These are phyloP conservation scores for Tillandsia fasciculata DNA, from an alignment of 176 grass and related monocot species.

Conservation along the genomic window DNA sequence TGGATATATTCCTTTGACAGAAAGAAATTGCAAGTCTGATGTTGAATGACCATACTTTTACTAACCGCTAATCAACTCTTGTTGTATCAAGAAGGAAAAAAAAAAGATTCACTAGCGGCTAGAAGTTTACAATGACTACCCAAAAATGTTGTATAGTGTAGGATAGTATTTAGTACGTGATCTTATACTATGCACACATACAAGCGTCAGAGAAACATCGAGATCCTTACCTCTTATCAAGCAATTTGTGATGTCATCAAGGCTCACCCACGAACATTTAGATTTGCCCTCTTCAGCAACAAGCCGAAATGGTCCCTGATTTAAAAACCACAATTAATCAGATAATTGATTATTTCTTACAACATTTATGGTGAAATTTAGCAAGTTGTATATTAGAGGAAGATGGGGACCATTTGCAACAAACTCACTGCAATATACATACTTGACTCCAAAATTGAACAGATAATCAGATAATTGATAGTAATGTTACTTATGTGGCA, in stretches of 20 bases:
- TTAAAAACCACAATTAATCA: neutral
- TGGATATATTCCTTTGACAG: too few species aligned
- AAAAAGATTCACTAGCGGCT: too few species aligned
- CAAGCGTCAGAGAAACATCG: neutral
- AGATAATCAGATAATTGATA: neutral
- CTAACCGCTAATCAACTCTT: too few species aligned
- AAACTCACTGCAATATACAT: neutral
- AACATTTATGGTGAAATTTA: neutral
- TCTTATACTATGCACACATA: neutral
- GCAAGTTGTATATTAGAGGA: neutral
- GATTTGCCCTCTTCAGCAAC: constrained; percentile 97
- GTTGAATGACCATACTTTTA: too few species aligned
- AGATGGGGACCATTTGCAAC: neutral
- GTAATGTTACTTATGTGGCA: neutral
- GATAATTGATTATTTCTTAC: too few species aligned
- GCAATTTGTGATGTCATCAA: constrained; percentile 97
- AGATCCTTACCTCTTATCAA: constrained; percentile 64
- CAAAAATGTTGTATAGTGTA: too few species aligned
- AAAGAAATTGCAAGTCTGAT: too few species aligned
- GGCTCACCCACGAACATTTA: constrained; percentile 99
- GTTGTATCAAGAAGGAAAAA: too few species aligned
- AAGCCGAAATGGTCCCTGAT: constrained; percentile 86
- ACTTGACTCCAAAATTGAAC: neutral
- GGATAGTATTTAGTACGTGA: too few species aligned
- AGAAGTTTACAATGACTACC: too few species aligned